phyloP scores from a whole-genome alignment of 2,329 filamentous ascomycete genomes.

The Whalleya microplaca region DNA sequence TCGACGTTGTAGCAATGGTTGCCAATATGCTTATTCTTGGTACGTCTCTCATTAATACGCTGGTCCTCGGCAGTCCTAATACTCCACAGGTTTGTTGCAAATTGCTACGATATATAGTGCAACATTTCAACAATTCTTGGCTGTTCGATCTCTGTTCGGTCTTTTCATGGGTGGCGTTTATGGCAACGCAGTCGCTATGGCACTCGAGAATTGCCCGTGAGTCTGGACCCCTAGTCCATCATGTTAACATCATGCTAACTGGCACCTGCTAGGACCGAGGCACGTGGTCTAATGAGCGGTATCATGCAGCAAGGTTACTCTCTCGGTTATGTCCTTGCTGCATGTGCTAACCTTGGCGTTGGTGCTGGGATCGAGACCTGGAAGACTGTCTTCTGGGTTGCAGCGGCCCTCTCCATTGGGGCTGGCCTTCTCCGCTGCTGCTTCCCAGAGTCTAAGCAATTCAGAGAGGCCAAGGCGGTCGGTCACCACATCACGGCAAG shows the following conservation, averaged over 20 bases:
- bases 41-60: constrained; percentile 48
- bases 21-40: constrained; percentile 76
- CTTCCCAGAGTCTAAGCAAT: constrained; percentile 77
- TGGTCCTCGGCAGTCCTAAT: neutral
- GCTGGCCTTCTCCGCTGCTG: constrained; percentile 69
- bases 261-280: constrained; percentile 51
- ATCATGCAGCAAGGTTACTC: constrained; percentile 84
- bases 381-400: constrained; percentile 79
- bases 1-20: no score
- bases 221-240: constrained; percentile 30
- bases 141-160: constrained; percentile 73
- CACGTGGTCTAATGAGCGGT: constrained; percentile 79
- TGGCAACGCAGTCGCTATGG: constrained; percentile 78
- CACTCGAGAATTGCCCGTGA: constrained; percentile 72
- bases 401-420: constrained; percentile 66
- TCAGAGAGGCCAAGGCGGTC: constrained; percentile 68
- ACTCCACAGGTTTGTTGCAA: constrained; percentile 55
- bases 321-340: constrained; percentile 78
- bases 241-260: constrained; percentile 4
- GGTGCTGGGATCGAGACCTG: constrained; percentile 66
- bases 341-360: constrained; percentile 74
- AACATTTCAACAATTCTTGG: constrained; percentile 76
- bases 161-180: constrained; percentile 83
- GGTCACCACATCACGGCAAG: constrained; percentile 54
- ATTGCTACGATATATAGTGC: constrained; percentile 77